These are phyloP conservation scores for Prunus campanulata DNA, from an alignment of 306 rosid species.

Conservation along the genomic window DNA sequence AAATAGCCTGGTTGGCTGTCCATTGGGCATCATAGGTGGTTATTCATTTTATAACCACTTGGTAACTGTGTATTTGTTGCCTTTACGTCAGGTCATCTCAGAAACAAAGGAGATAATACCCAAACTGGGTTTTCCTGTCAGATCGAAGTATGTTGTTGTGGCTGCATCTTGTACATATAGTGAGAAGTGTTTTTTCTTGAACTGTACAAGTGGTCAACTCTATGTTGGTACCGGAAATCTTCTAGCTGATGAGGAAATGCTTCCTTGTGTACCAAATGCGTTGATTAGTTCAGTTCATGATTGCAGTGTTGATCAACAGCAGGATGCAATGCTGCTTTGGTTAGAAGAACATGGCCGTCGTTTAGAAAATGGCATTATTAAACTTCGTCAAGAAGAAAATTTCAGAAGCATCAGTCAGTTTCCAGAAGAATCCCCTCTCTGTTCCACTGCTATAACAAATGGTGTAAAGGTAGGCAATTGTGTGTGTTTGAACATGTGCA, in stretches of 20 bases:
- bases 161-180: conserved; percentile 52
- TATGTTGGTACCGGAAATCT: conserved; percentile 64
- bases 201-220: conserved; percentile 70
- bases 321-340: conserved; percentile 88
- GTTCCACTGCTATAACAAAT: conserved; percentile 70
- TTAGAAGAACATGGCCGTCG: conserved; percentile 86
- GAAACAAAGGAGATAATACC: conserved; percentile 36
- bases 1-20: conserved; percentile 27
- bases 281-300: conserved; percentile 48
- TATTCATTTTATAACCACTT: conserved; percentile 53
- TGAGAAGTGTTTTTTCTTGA: conserved; percentile 64
- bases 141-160: conserved; percentile 52
- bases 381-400: conserved; percentile 43
- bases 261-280: conserved; percentile 74
- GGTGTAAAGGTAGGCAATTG: conserved; percentile 64
- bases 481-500: background rate
- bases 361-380: conserved; percentile 65
- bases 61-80: conserved; percentile 69
- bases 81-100: conserved; percentile 41
- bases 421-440: conserved; percentile 73
- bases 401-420: conserved; percentile 57
- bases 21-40: conserved; percentile 85
- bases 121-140: conserved; percentile 33
- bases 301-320: conserved; percentile 41
- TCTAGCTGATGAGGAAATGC: conserved; percentile 49